These are phyloP conservation scores for Aspergillus japonicus DNA, from an alignment of 2,329 filamentous ascomycete genomes.

Conservation along the genomic window DNA sequence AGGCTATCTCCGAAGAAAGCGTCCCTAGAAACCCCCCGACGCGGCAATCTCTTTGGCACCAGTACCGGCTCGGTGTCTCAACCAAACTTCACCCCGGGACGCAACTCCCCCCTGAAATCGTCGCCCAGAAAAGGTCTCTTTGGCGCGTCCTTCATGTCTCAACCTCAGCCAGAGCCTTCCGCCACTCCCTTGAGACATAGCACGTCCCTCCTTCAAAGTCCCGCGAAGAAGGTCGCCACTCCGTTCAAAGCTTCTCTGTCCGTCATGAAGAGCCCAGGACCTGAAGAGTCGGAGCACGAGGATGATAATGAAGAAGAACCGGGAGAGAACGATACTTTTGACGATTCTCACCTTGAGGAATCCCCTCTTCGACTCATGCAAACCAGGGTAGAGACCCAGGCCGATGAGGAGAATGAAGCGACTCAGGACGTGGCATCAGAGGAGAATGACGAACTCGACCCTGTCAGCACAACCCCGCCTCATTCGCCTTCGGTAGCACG, in stretches of 20 bases:
- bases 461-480: not conserved
- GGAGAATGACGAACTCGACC: not conserved
- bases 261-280: slow-evolving; percentile 15
- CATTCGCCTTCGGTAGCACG: not conserved
- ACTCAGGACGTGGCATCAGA: not conserved
- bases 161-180: slow-evolving; percentile 33
- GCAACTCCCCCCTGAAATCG: slow-evolving; percentile 23
- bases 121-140: slow-evolving; percentile 30
- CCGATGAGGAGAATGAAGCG: not conserved
- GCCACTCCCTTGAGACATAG: slow-evolving; percentile 37
- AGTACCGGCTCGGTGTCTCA: slow-evolving; percentile 13
- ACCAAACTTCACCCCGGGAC: slow-evolving; percentile 19
- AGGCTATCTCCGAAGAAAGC: slow-evolving; percentile 47
- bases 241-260: slow-evolving; percentile 37
- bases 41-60: slow-evolving; percentile 13
- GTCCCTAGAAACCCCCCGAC: slow-evolving; percentile 19
- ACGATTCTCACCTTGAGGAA: not conserved
- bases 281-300: slow-evolving; percentile 15
- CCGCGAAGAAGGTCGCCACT: slow-evolving; percentile 20
- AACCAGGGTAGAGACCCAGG: not conserved
- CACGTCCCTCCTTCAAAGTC: not conserved
- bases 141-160: slow-evolving; percentile 34
- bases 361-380: not conserved
- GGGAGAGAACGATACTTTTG: slow-evolving; percentile 11
- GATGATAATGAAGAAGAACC: slow-evolving; percentile 25